Evolutionary conservation across 2,329 filamentous ascomycete species (phyloP).

Genomic region (Elsinoe fawcettii): DNA sequence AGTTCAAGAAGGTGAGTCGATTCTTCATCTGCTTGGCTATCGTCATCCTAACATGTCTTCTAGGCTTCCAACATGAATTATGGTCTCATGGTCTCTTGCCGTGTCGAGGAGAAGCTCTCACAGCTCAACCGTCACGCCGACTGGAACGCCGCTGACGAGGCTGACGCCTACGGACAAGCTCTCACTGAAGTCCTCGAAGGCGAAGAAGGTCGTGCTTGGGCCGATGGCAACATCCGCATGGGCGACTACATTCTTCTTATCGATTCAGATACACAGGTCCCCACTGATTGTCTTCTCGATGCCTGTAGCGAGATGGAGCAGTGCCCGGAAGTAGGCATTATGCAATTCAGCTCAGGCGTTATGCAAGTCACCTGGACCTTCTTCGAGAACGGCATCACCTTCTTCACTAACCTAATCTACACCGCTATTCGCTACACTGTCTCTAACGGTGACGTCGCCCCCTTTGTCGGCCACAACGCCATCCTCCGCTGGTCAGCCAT

Average conservation of each 20-base stretch:
- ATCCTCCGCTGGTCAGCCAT: constrained; percentile 62
- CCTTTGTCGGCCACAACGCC: constrained; percentile 72
- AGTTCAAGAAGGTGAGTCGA: constrained; percentile 53
- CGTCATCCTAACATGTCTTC: background rate
- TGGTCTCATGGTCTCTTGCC: constrained; percentile 53
- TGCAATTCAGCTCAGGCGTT: constrained; percentile 65
- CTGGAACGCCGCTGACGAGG: constrained; percentile 32
- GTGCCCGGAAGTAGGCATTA: constrained; percentile 62
- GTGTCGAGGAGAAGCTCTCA: constrained; percentile 53
- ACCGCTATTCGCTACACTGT: constrained; percentile 64
- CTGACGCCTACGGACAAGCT: constrained; percentile 42
- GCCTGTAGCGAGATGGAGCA: constrained; percentile 65
- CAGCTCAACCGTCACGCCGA: constrained; percentile 31
- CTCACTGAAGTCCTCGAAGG: constrained; percentile 46
- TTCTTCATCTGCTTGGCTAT: background rate
- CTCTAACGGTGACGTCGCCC: constrained; percentile 62
- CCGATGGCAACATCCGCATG: constrained; percentile 53
- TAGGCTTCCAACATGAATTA: constrained; percentile 66
- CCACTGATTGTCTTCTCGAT: constrained; percentile 59
- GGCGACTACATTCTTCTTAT: constrained; percentile 60
- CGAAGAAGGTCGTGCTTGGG: constrained; percentile 50
- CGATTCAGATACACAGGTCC: constrained; percentile 63
- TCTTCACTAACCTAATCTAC: constrained; percentile 73
- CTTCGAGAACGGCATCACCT: constrained; percentile 70
- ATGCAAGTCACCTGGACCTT: constrained; percentile 67